Conservation (phyloP, 108 stramenopile species). For the Cyclotella atomus region DNA sequence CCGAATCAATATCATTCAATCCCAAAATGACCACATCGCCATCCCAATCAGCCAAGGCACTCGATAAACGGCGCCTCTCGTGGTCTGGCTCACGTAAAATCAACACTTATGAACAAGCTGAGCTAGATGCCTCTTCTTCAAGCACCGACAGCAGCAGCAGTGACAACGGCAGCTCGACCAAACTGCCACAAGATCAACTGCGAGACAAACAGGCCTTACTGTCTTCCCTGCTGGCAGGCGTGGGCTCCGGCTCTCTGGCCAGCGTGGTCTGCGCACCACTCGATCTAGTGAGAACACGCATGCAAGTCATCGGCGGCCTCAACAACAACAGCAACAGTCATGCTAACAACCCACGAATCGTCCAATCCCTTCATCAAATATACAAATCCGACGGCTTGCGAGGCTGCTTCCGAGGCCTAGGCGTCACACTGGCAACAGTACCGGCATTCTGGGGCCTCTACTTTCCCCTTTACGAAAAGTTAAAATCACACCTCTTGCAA, state of each 20-base stretch:
- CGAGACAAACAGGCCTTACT: constrained; percentile 40
- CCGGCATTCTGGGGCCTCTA: constrained; percentile 93
- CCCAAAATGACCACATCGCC: too few relatives aligned
- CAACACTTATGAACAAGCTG: constrained; percentile 30
- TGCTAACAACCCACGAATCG: constrained; percentile 30
- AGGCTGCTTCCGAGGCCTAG: constrained; percentile 91
- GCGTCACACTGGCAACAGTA: constrained; percentile 85
- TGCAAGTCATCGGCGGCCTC: constrained; percentile 87
- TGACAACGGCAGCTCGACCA: neutral
- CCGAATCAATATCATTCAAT: too few relatives aligned
- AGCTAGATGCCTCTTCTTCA: neutral
- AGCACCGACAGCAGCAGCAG: neutral
- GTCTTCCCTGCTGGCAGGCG: constrained; percentile 76
- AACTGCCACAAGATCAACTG: neutral
- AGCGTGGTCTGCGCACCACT: constrained; percentile 88
- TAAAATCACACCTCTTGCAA: constrained; percentile 37
- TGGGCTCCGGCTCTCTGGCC: constrained; percentile 79
- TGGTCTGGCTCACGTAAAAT: constrained; percentile 50
- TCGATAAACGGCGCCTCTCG: constrained; percentile 31
- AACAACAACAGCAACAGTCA: neutral
- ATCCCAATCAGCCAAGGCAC: neutral
- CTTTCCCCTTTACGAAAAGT: constrained; percentile 62
- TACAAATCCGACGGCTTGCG: constrained; percentile 68
- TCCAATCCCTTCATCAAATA: constrained; percentile 57
- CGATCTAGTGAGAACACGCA: constrained; percentile 83